Percentiles rank a stretch among this genome's conserved stretches.
Conservation (phyloP, 805 yeast genomes). For the Candida silvatica region DNA sequence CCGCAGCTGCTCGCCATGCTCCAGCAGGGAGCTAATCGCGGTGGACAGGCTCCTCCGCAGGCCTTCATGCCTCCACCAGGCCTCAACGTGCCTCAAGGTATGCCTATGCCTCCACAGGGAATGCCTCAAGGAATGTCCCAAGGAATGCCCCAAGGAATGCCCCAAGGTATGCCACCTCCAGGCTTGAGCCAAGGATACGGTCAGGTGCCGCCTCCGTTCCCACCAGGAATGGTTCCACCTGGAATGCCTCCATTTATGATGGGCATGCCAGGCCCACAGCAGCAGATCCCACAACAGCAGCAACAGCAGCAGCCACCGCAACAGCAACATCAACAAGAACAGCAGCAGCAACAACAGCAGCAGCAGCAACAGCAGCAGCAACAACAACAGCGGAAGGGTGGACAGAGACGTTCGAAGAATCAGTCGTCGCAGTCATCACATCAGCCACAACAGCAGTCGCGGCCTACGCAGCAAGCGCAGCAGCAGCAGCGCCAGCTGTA, state of each 20-base stretch:
- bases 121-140: not conserved
- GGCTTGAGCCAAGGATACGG: no score
- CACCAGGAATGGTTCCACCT: constrained; percentile 2
- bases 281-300: constrained; percentile 5
- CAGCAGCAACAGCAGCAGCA: constrained; percentile 8
- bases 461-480: no score
- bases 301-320: constrained; percentile 5
- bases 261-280: constrained; percentile 1
- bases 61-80: constrained; percentile 1
- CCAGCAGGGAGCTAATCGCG: not conserved
- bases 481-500: no score
- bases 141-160: not conserved
- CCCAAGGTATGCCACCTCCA: no score
- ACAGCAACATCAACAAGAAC: constrained; percentile 8
- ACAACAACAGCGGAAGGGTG: constrained; percentile 4
- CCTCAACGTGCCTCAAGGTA: not conserved
- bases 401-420: not conserved
- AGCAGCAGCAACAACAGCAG: constrained; percentile 13
- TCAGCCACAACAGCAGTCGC: no score
- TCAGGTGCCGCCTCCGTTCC: no score
- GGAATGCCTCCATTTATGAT: constrained; percentile 4
- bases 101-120: not conserved
- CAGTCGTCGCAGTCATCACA: not conserved
- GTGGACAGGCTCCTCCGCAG: constrained; percentile 2
- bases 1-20: constrained; percentile 1